These are phyloP conservation scores for Phytophthora cryptogea DNA, from an alignment of 352 stramenopile genomes.

Conservation along the genomic window DNA sequence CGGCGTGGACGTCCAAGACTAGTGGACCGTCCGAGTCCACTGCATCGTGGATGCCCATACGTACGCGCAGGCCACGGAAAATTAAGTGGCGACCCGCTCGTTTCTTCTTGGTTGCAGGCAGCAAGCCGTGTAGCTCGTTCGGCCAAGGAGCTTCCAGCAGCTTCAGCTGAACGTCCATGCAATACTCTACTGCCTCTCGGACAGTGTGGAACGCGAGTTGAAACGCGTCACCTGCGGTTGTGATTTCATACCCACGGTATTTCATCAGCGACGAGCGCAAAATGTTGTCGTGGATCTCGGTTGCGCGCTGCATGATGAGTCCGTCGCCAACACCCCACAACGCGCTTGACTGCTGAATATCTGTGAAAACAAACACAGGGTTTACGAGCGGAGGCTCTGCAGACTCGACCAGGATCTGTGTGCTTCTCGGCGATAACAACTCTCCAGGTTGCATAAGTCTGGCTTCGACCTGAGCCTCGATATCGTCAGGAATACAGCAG, in stretches of 20 bases:
- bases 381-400: conserved; percentile 41
- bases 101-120: conserved; percentile 42
- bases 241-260: conserved; percentile 64
- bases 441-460: conserved; percentile 38
- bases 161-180: conserved; percentile 51
- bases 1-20: conserved; percentile 42
- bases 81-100: conserved; percentile 39
- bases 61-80: conserved; percentile 49
- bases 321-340: conserved; percentile 48
- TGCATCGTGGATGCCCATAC: conserved; percentile 64
- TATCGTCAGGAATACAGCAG: conserved; percentile 40
- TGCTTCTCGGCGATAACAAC: conserved; percentile 31
- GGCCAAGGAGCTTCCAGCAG: conserved; percentile 48
- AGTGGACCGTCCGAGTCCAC: conserved; percentile 35
- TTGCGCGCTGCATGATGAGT: conserved; percentile 50
- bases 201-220: conserved; percentile 65
- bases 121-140: conserved; percentile 38
- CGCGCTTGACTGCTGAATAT: conserved; percentile 63
- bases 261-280: conserved; percentile 41
- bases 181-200: conserved; percentile 57
- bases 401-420: conserved; percentile 31
- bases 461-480: conserved; percentile 40
- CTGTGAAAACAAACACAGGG: conserved; percentile 66
- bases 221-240: conserved; percentile 55
- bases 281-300: conserved; percentile 61